Conservation (phyloP, 1,284 basidiomycete genomes). For the Microbotryum silenes-acaulis region DNA sequence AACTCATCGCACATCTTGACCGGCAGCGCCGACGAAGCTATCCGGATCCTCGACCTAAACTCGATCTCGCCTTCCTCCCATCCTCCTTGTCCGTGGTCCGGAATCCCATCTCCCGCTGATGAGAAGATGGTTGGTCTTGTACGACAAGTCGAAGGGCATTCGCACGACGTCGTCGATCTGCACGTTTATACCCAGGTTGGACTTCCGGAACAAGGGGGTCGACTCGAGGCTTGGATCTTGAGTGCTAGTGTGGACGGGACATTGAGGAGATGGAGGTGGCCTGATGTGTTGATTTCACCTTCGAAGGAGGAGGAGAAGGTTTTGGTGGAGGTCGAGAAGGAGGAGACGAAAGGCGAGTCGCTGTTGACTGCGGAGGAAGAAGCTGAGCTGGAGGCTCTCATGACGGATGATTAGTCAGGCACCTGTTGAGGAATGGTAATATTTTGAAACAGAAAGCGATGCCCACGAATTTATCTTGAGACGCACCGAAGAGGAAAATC, state of each 20-base stretch:
- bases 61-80: constrained; percentile 9
- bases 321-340: constrained; percentile 10
- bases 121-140: constrained; percentile 44
- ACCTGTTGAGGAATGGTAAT: too few relatives aligned
- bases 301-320: not conserved
- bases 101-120: constrained; percentile 13
- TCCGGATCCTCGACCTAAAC: constrained; percentile 50
- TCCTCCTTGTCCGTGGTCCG: constrained; percentile 3
- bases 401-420: constrained; percentile 20
- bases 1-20: constrained; percentile 64
- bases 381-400: constrained; percentile 25
- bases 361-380: constrained; percentile 32
- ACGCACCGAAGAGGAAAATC: too few relatives aligned
- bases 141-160: constrained; percentile 65
- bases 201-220: constrained; percentile 42
- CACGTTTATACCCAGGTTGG: constrained; percentile 58
- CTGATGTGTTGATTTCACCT: constrained; percentile 8
- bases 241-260: constrained; percentile 77
- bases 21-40: constrained; percentile 64
- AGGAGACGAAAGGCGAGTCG: constrained; percentile 12
- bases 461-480: too few relatives aligned
- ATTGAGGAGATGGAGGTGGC: constrained; percentile 58
- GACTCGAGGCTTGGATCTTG: constrained; percentile 53
- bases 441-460: too few relatives aligned
- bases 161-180: constrained; percentile 71